Base-by-base conservation (phyloP, 2,329 filamentous ascomycete genomes). In the Pyrenophora graminea region DNA sequence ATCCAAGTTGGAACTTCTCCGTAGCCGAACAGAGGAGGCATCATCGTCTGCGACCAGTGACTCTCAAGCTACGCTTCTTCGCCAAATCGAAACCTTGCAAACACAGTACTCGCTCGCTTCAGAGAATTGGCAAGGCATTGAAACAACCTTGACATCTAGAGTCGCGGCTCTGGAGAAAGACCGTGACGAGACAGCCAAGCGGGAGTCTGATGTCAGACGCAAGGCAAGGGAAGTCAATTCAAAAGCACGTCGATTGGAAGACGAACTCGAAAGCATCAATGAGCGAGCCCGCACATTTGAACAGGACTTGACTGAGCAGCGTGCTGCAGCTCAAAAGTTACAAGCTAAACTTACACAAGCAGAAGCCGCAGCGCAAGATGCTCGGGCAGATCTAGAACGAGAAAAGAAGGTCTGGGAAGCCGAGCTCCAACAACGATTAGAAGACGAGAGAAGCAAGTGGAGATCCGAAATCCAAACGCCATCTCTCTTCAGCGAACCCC, bases 71-170 rank as follows among this genome's bases (percentile, higher is more conserved):
- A 97, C 97, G 72, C 80, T 97, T 34, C 79, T 97, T 37, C 86
- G 94, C 34, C 95, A 99, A 74, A 89, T 99, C 46, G 94, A 99
- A 76, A 97, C 90, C 0, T 77, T 99, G 32, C 94, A 99, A 73
- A 94, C 90, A 6, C 95, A 99, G 71, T 96, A 99, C 74, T 86
- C 91, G 1, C 86, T 95, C 47, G 94, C 94, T 1, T 94, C 90
- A 61, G 91, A 96, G 67, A 99, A 99, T 64, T 99, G 95, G 94
- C 92, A 97, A 69, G 90, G 91, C 0, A 95, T 99, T 55, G 93
- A 99, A 73, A 85, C 89, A 8, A 95, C 90, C 2, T 76, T 99
- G 27, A 82, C 93, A 43, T 85, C 90, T 18, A 85, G 92, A 50
- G 82, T 94, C 9, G 82, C 86, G 3, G 87, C 79, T 42, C 79